These are phyloP conservation scores for Lentinula lateritia DNA, from an alignment of 768 basidiomycete species.

Conservation along the genomic window DNA sequence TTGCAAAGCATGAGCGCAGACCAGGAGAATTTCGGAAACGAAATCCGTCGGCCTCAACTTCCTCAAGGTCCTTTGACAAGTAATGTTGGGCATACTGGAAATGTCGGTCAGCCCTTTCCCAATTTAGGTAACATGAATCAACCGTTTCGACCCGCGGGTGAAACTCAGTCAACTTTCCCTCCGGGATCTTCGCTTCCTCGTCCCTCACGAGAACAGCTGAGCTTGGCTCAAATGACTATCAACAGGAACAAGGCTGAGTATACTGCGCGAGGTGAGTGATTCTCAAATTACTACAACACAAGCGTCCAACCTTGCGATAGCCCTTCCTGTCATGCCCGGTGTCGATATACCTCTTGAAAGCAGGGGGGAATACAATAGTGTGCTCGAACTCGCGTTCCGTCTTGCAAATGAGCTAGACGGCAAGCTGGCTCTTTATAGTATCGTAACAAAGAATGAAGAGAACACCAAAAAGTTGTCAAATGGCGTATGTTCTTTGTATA, in stretches of 20 bases:
- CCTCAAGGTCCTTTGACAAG: background rate
- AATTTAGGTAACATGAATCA: background rate
- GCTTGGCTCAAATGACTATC: slow-evolving; percentile 6
- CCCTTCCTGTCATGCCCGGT: slow-evolving; percentile 24
- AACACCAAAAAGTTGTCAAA: slow-evolving; percentile 42
- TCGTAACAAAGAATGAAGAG: slow-evolving; percentile 42
- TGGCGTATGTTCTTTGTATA: slow-evolving; percentile 40
- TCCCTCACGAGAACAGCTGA: background rate
- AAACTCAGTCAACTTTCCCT: background rate
- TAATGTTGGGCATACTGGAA: background rate
- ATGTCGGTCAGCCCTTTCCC: background rate
- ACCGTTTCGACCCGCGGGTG: background rate
- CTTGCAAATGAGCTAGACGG: slow-evolving; percentile 41
- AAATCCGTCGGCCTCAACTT: slow-evolving; percentile 10
- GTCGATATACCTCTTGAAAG: slow-evolving; percentile 48
- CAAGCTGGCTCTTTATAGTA: slow-evolving; percentile 41
- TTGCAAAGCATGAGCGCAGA: slow-evolving; percentile 37
- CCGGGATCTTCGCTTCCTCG: background rate
- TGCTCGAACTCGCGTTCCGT: slow-evolving; percentile 46
- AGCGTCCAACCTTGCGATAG: slow-evolving; percentile 19
- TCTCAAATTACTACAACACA: background rate
- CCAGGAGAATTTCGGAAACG: slow-evolving; percentile 29
- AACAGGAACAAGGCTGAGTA: slow-evolving; percentile 7
- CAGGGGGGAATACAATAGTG: slow-evolving; percentile 42
- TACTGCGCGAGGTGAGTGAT: slow-evolving; percentile 4